A percentile compares a stretch with the other conserved stretches of the same genome.
Conservation (phyloP, 2,329 filamentous ascomycete genomes). For the Cladophialophora yegresii region DNA sequence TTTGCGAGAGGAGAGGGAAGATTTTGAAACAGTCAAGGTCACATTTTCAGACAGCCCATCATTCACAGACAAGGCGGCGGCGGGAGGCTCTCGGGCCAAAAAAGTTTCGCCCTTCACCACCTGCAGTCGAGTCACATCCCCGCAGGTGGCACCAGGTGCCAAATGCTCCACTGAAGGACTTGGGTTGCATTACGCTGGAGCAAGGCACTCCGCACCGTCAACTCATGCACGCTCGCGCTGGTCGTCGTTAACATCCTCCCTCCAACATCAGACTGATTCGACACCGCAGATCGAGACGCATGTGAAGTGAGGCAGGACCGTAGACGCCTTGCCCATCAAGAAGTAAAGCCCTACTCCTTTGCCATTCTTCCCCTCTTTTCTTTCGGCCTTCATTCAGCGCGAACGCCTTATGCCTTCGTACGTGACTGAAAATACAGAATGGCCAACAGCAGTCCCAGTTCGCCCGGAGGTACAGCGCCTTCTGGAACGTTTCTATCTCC, state of each 20-base stretch:
- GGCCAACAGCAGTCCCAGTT: background rate
- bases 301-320: background rate
- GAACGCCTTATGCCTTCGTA: background rate
- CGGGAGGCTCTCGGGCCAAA: constrained; percentile 7
- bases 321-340: background rate
- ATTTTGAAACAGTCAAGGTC: constrained; percentile 10
- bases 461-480: background rate
- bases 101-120: constrained; percentile 17
- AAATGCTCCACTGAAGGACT: background rate
- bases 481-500: background rate
- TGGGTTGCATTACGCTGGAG: background rate
- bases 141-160: background rate
- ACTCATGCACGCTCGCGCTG: background rate
- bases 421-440: background rate
- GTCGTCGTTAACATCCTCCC: background rate
- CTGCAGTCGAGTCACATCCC: background rate
- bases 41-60: constrained; percentile 20
- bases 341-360: background rate
- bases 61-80: constrained; percentile 7
- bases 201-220: background rate
- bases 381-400: background rate
- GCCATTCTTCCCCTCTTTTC: background rate
- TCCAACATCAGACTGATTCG: background rate
- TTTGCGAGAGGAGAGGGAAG: constrained; percentile 5
- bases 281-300: background rate